Base-by-base conservation (phyloP, 768 basidiomycete species). In the Mycena vulgaris region DNA sequence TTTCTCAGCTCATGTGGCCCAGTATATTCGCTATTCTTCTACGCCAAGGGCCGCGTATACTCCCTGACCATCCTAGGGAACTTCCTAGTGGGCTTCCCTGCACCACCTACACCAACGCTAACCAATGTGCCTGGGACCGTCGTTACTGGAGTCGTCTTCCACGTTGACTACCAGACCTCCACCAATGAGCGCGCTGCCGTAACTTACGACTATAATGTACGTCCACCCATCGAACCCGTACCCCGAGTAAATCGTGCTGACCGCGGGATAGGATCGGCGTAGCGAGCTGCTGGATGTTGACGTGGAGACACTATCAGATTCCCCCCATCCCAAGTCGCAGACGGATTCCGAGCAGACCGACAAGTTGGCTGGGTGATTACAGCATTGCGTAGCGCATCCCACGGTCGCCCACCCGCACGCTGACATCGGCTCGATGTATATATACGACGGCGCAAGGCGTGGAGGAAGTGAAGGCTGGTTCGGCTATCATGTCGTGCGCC, bases 11-110 rank as follows among this genome's bases (percentile, higher is more conserved):
- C 1, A 27, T 31, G 2, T n/a, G 23, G 13, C 7, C 2, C 49
- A 70, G 69, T 28, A 16, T 66, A 61, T 30, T 1, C 19, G 8
- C 30, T 70, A 2, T 71, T 71, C 58, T 64, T 65, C 51, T 70
- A 27, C 28, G 13, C 5, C 4, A 63, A 70, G 40, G 63, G 69
- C 2, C 63, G 69, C 45, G 17, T 70, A n/a, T 70, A 66, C 63
- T 42, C 63, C 7, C 33, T 70, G n/a, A 70, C 69, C 21, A 52
- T 70, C 51, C 49, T 70, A 5, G 23, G 19, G 21, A 70, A 70
- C 45, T 70, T 66, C 45, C 21, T 61, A 9, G 25, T 66, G 8
- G 63, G 63, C 2, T 4, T 45, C 21, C 39, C 63, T 23, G 28
- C 13, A 16, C 40, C 30, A 13, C 45, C 59, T 23, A 7, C 40